These are phyloP conservation scores for Diatrype stigma DNA, from an alignment of 2,329 filamentous ascomycete species.

Conservation along the genomic window DNA sequence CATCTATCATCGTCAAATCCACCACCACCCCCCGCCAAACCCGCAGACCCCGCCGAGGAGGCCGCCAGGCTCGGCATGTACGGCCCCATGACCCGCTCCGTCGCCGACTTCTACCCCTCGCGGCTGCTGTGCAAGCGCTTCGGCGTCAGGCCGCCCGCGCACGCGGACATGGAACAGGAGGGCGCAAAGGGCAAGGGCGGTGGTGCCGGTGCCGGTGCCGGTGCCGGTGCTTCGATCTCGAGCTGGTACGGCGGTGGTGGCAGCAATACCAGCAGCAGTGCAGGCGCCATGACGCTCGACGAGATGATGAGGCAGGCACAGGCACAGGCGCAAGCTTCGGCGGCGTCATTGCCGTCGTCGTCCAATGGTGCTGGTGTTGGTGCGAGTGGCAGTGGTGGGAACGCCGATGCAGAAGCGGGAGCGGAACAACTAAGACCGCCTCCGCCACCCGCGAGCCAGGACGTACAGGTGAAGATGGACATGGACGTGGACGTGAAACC, in stretches of 20 bases:
- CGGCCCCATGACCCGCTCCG: constrained; percentile 75
- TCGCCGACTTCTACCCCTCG: constrained; percentile 71
- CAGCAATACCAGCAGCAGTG: background rate
- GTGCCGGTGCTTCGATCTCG: constrained; percentile 10
- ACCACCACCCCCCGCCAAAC: constrained; percentile 43
- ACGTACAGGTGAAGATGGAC: background rate
- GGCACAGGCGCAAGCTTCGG: constrained; percentile 2
- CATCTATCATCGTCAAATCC: constrained; percentile 42
- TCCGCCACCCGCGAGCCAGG: too few species aligned
- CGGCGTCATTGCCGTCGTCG: background rate
- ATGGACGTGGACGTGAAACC: constrained; percentile 53
- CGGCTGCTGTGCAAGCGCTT: constrained; percentile 92
- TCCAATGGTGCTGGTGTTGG: background rate
- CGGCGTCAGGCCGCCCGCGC: constrained; percentile 72
- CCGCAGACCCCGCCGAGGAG: constrained; percentile 73
- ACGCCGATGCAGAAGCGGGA: background rate
- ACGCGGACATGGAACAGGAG: constrained; percentile 52
- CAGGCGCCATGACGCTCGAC: constrained; percentile 26
- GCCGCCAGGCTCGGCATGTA: constrained; percentile 92
- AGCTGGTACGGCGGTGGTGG: constrained; percentile 5
- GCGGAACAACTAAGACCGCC: too few species aligned
- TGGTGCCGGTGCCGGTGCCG: constrained; percentile 17
- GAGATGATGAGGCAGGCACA: constrained; percentile 27
- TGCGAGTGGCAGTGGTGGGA: background rate
- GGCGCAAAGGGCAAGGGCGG: constrained; percentile 20